Conservation (phyloP, 306 rosid genomes). For the Acacia crassicarpa region DNA sequence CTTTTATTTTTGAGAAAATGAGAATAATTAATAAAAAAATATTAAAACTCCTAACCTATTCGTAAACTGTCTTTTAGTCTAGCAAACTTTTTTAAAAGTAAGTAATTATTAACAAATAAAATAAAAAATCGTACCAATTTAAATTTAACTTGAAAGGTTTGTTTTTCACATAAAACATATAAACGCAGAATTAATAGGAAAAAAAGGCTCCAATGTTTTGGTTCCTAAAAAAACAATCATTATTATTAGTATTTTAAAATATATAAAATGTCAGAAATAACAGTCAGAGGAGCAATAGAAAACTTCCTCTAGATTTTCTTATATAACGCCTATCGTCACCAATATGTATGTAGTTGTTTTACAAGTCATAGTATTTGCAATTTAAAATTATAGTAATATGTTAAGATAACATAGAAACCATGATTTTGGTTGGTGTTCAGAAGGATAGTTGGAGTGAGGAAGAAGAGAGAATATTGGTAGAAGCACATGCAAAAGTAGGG, state of each 20-base stretch:
- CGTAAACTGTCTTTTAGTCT: too few relatives aligned
- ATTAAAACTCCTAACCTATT: background rate
- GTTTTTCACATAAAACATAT: background rate
- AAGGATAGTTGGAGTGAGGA: slow-evolving; percentile 83
- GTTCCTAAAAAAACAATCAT: background rate
- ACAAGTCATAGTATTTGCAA: background rate
- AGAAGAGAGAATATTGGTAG: slow-evolving; percentile 71
- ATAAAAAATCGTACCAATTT: background rate
- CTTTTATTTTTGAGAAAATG: background rate
- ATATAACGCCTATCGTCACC: background rate
- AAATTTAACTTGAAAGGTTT: background rate
- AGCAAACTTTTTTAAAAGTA: too few relatives aligned
- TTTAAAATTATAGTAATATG: background rate
- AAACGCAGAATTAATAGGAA: background rate
- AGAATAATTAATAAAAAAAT: too few relatives aligned
- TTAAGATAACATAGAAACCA: background rate
- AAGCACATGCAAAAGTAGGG: slow-evolving; percentile 64
- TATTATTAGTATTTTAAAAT: too few relatives aligned
- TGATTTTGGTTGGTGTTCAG: slow-evolving; percentile 33
- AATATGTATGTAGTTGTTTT: background rate
- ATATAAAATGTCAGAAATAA: background rate
- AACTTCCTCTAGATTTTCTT: background rate
- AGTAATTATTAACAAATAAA: too few relatives aligned
- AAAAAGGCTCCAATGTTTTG: background rate
- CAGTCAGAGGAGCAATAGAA: background rate